These are phyloP conservation scores for Ceratocystis harringtonii DNA, from an alignment of 2,329 filamentous ascomycete genomes.

Conservation along the genomic window DNA sequence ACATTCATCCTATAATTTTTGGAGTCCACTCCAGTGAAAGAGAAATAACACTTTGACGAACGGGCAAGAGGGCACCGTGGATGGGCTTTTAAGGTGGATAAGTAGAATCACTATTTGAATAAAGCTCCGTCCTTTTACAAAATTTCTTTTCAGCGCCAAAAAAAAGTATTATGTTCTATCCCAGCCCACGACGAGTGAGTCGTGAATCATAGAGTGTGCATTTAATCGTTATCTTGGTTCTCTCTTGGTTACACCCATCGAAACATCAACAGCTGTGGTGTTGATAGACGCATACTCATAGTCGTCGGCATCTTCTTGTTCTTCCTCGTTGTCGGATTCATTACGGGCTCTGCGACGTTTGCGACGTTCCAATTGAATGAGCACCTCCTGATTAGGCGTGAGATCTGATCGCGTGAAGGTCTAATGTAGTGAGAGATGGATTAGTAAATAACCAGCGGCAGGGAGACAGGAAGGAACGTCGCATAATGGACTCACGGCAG, in stretches of 20 bases:
- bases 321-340: conserved; percentile 11
- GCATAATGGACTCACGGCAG: conserved; percentile 30
- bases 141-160: background rate
- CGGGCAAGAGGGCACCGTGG: background rate
- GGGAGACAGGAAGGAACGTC: background rate
- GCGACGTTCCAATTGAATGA: conserved; percentile 9
- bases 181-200: background rate
- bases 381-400: conserved; percentile 6
- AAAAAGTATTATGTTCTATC: background rate
- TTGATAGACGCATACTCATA: conserved; percentile 12
- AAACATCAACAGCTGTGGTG: background rate
- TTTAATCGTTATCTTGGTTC: background rate
- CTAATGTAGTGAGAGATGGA: background rate
- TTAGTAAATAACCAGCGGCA: background rate
- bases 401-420: conserved; percentile 6
- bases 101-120: background rate
- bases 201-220: background rate
- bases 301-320: conserved; percentile 9
- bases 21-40: background rate
- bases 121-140: background rate
- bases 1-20: background rate
- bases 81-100: background rate
- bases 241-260: background rate
- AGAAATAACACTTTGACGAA: background rate
- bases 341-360: conserved; percentile 2